Percentiles rank a stretch among this genome's conserved stretches.
Conservation (phyloP, 495 filamentous ascomycete species). For the Stereocaulon alpinum region DNA sequence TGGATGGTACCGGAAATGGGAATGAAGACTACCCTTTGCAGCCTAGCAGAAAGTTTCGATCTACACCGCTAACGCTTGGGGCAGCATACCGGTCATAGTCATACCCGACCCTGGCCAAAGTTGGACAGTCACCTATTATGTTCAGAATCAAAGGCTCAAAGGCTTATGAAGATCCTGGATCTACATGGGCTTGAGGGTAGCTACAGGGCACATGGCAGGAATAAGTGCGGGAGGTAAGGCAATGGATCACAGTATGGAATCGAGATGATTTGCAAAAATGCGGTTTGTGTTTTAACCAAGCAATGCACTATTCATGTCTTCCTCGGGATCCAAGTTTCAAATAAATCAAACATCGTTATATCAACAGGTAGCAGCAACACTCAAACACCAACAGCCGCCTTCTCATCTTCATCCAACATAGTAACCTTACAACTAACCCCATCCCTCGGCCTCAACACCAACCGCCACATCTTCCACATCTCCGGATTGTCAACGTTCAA, state of each 20-base stretch:
- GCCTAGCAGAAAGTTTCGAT: too few species aligned
- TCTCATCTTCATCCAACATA: constrained; percentile 19
- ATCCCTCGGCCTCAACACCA: constrained; percentile 41
- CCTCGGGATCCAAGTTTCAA: background rate
- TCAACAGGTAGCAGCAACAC: background rate
- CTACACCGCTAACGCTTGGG: too few species aligned
- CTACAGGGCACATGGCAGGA: background rate
- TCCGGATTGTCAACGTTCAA: constrained; percentile 34
- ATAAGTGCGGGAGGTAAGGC: background rate
- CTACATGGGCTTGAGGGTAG: too few species aligned
- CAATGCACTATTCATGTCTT: background rate
- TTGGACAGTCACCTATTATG: too few species aligned
- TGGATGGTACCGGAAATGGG: too few species aligned
- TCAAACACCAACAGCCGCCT: constrained; percentile 4
- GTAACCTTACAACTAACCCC: constrained; percentile 37
- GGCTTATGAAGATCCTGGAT: too few species aligned
- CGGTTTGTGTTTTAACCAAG: background rate
- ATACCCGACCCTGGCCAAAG: too few species aligned
- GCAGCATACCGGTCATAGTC: too few species aligned
- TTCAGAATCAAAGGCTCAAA: too few species aligned
- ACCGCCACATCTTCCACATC: constrained; percentile 44
- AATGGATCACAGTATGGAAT: background rate
- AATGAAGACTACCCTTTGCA: too few species aligned
- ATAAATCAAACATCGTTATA: background rate
- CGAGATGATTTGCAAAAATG: background rate